Conservation (phyloP, 345 rosid species). For the Hevea brasiliensis region DNA sequence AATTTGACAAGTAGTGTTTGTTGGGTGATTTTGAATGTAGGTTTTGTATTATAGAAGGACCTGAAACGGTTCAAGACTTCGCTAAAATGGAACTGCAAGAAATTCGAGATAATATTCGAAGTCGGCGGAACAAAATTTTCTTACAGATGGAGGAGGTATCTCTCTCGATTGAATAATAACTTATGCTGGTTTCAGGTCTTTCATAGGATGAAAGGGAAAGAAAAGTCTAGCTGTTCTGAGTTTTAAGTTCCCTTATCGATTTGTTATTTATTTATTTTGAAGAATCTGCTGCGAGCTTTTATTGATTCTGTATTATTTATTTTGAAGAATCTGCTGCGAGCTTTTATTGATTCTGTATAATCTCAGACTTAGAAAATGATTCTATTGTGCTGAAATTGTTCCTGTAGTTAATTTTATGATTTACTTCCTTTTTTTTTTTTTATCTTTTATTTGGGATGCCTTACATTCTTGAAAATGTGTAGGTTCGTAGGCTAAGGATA, state of each 20-base stretch:
- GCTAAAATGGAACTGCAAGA: conserved; percentile 87
- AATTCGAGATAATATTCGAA: conserved; percentile 89
- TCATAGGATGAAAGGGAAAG: not conserved
- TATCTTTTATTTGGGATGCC: not conserved
- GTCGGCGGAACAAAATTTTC: conserved; percentile 92
- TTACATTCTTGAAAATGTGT: not conserved
- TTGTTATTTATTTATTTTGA: no score
- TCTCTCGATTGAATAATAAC: not conserved
- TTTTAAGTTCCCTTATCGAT: not conserved
- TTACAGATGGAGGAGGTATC: conserved; percentile 93
- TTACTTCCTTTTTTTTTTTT: not conserved
- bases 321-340: no score
- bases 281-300: not conserved
- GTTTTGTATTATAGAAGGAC: conserved; percentile 97
- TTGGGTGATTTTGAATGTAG: conserved; percentile 38
- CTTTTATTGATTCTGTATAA: not conserved
- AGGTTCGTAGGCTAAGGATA: conserved; percentile 93
- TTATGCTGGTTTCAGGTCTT: not conserved
- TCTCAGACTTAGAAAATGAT: not conserved
- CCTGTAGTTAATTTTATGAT: no score
- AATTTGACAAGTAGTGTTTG: not conserved
- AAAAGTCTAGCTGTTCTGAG: not conserved
- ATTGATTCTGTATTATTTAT: not conserved
- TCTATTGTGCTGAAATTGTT: not conserved
- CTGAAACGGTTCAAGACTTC: conserved; percentile 91